A percentile compares a stretch with the other conserved stretches of the same genome.
Conservation (phyloP, 805 yeast species). For the Nakazawaea holstii region DNA sequence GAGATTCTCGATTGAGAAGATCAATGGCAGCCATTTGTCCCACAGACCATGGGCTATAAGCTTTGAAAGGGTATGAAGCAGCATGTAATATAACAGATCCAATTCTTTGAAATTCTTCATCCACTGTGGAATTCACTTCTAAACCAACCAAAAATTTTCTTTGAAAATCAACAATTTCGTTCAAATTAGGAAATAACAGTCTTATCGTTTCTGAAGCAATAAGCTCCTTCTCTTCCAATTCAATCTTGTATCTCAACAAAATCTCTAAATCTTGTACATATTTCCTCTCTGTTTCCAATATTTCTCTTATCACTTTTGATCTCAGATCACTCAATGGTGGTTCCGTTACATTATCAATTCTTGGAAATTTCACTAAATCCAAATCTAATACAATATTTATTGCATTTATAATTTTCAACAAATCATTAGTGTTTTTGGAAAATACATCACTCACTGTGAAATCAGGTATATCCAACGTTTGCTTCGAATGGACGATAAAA, state of each 20-base stretch:
- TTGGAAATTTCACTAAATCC: slow-evolving; percentile 27
- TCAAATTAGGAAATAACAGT: slow-evolving; percentile 77
- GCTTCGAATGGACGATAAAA: slow-evolving; percentile 81
- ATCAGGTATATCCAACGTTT: slow-evolving; percentile 67
- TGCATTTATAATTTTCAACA: slow-evolving; percentile 69
- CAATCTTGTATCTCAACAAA: slow-evolving; percentile 60
- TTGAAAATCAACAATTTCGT: slow-evolving; percentile 85
- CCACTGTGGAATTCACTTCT: slow-evolving; percentile 79
- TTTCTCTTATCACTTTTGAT: slow-evolving; percentile 76
- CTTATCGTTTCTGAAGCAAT: slow-evolving; percentile 78
- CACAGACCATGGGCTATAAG: slow-evolving; percentile 92
- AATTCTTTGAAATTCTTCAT: slow-evolving; percentile 71
- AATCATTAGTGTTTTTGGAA: slow-evolving; percentile 71
- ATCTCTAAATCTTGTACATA: slow-evolving; percentile 88
- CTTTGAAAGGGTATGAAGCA: slow-evolving; percentile 70
- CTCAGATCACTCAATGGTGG: slow-evolving; percentile 45
- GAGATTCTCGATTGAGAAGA: slow-evolving; percentile 59
- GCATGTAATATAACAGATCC: slow-evolving; percentile 88
- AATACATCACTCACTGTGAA: slow-evolving; percentile 90
- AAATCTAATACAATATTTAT: slow-evolving; percentile 59
- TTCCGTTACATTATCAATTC: slow-evolving; percentile 19
- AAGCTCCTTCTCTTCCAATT: slow-evolving; percentile 57
- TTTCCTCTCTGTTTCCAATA: slow-evolving; percentile 86
- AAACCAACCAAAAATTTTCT: slow-evolving; percentile 81
- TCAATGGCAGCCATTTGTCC: slow-evolving; percentile 87